A percentile compares a stretch with the other conserved stretches of the same genome.
Evolutionary conservation across 2,329 filamentous ascomycete species (phyloP).

Genomic region (Cladosporium colombiae): DNA sequence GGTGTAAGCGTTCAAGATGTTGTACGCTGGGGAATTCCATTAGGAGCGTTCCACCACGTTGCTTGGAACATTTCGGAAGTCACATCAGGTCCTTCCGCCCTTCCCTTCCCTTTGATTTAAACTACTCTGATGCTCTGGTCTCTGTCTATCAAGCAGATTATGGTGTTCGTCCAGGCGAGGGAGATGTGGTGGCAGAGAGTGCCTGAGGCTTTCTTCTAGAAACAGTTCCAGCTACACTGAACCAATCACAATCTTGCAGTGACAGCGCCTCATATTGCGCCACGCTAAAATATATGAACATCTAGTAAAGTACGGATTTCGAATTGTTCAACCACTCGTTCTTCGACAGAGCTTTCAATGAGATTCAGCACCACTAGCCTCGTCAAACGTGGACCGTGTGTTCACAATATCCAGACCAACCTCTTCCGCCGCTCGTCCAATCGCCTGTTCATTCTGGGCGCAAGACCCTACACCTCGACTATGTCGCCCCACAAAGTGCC

Average conservation of each 20-base stretch:
- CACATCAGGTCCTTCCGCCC: no score
- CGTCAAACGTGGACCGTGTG: background rate
- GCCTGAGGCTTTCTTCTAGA: background rate
- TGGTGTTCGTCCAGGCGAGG: no score
- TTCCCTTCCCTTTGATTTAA: no score
- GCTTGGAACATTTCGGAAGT: no score
- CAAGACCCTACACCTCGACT: background rate
- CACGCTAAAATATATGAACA: background rate
- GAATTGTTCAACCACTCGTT: background rate
- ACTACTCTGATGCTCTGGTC: no score
- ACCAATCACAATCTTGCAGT: background rate
- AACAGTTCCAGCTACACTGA: background rate
- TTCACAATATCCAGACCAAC: background rate
- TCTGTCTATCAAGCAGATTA: no score
- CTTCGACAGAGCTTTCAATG: background rate
- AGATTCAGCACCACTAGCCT: background rate
- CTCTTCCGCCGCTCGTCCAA: background rate
- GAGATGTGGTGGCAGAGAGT: no score
- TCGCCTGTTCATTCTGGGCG: background rate
- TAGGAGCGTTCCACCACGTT: no score
- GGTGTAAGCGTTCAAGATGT: no score
- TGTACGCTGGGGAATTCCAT: no score
- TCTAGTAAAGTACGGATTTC: background rate
- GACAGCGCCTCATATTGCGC: background rate
- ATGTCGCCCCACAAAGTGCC: conserved; percentile 4